Evolutionary conservation across 2,329 filamentous ascomycete genomes (phyloP).

Genomic region (Ascocoryne sarcoides): DNA sequence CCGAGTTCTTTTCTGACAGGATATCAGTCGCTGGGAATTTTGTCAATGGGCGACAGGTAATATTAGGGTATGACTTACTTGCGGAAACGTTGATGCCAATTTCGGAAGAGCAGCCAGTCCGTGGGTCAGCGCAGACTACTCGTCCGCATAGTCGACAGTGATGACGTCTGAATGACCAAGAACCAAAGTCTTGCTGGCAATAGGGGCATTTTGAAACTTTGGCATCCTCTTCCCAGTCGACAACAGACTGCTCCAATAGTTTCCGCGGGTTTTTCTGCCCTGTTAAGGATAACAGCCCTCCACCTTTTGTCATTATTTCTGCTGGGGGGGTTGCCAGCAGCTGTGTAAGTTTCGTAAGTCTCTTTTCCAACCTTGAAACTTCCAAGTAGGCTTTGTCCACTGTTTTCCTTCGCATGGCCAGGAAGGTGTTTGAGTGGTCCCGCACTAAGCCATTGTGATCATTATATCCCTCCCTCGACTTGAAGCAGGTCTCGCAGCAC

Average conservation of each 20-base stretch:
- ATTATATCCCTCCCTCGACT: conserved; percentile 91
- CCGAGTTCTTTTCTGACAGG: conserved; percentile 40
- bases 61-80: conserved; percentile 37
- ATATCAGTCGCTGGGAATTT: conserved; percentile 29
- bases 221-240: conserved; percentile 90
- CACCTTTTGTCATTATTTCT: conserved; percentile 45
- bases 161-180: conserved; percentile 86
- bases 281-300: conserved; percentile 46
- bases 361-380: conserved; percentile 81
- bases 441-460: conserved; percentile 67
- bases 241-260: conserved; percentile 78
- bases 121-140: conserved; percentile 82
- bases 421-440: conserved; percentile 67
- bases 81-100: conserved; percentile 69
- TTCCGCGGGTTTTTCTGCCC: conserved; percentile 71
- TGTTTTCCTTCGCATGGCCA: conserved; percentile 60
- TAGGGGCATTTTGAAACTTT: conserved; percentile 77
- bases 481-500: conserved; percentile 98
- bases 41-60: conserved; percentile 13
- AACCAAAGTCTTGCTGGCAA: conserved; percentile 90
- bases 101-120: conserved; percentile 77
- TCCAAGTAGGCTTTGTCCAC: conserved; percentile 84
- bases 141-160: conserved; percentile 91
- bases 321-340: conserved; percentile 68
- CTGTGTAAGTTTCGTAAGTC: conserved; percentile 81